phyloP scores from a whole-genome alignment of 1,284 basidiomycete genomes.

The Malassezia equina region DNA sequence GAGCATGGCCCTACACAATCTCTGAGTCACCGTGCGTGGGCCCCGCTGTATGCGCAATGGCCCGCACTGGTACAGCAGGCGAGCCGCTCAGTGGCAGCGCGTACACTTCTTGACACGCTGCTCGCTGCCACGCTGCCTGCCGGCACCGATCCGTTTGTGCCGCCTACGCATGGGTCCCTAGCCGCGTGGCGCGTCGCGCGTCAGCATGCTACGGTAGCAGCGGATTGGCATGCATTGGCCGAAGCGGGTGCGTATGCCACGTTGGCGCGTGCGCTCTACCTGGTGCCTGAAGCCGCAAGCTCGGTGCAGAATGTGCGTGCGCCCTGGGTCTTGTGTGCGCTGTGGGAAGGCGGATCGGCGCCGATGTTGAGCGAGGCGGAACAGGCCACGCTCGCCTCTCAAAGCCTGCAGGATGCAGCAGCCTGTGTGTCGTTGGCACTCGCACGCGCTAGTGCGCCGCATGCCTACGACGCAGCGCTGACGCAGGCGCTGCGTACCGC shows the following conservation, averaged over 20 bases:
- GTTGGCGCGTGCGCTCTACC: background rate
- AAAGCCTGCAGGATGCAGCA: background rate
- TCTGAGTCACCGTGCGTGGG: background rate
- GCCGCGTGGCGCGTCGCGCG: background rate
- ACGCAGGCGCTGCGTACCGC: background rate
- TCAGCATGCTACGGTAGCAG: background rate
- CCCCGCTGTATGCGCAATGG: background rate
- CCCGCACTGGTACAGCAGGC: background rate
- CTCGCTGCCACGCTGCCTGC: conserved; percentile 1
- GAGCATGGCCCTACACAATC: background rate
- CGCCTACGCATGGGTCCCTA: conserved; percentile 5
- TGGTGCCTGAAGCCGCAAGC: background rate
- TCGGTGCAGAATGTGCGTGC: background rate
- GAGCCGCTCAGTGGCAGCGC: background rate
- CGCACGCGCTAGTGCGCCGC: background rate
- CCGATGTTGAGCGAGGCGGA: background rate
- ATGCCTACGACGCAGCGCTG: background rate
- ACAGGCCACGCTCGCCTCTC: background rate
- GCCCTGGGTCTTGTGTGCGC: background rate
- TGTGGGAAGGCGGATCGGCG: background rate
- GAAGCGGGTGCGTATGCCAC: background rate
- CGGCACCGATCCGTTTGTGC: conserved; percentile 6
- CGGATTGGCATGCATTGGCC: background rate
- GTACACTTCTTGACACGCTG: background rate
- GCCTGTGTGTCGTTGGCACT: background rate